Evolutionary conservation across 1,284 basidiomycete genomes (phyloP).

Genomic region (Boletellus dicymbophilus): DNA sequence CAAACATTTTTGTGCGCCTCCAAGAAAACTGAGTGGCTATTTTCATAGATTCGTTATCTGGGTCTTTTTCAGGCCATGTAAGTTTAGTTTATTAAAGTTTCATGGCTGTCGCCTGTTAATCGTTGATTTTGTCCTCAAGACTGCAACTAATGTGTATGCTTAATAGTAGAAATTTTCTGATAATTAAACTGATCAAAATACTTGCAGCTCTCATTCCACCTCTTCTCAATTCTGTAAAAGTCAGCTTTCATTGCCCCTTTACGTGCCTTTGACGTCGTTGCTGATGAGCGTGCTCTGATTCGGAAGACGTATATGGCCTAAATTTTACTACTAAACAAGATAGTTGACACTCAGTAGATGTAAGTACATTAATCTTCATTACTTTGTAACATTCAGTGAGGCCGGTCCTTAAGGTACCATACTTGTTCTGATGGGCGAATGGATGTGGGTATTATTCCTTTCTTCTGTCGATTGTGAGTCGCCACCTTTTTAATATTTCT

Average conservation of each 20-base stretch:
- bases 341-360: not conserved
- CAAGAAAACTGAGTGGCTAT: too few species aligned
- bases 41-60: too few species aligned
- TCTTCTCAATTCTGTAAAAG: not conserved
- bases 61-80: too few species aligned
- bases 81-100: too few species aligned
- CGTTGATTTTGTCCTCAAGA: not conserved
- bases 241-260: not conserved
- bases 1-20: too few species aligned
- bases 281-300: not conserved
- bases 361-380: not conserved
- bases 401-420: not conserved
- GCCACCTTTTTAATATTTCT: accelerated
- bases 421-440: not conserved
- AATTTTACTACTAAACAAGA: not conserved
- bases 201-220: not conserved
- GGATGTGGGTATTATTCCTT: constrained; percentile 3
- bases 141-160: not conserved
- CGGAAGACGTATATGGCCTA: not conserved
- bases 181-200: not conserved
- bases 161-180: not conserved
- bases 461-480: constrained; percentile 11
- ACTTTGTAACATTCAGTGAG: not conserved
- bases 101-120: too few species aligned
- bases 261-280: not conserved